phyloP scores from a whole-genome alignment of 1,284 basidiomycete species.

The Cryptococcus maquisensis region DNA sequence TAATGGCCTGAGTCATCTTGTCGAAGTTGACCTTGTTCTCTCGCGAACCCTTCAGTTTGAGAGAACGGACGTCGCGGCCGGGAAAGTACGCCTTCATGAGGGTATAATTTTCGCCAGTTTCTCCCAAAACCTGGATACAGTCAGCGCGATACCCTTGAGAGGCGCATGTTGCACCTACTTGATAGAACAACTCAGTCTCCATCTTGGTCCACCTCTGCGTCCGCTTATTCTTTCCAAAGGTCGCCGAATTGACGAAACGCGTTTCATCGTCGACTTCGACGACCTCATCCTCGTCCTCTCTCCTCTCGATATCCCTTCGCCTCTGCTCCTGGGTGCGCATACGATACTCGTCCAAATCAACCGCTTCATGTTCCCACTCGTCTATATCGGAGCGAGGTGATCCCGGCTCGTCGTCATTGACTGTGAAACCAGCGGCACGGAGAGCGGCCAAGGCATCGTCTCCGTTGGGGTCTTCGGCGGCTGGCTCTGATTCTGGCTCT shows the following conservation, averaged over 20 bases:
- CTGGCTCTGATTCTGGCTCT: no score
- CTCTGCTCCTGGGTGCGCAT: conserved; percentile 18
- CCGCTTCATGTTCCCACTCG: conserved; percentile 8
- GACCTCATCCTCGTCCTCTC: conserved; percentile 21
- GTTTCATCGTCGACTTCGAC: conserved; percentile 34
- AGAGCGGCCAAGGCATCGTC: conserved; percentile 11
- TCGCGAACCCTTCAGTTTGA: conserved; percentile 32
- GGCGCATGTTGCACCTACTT: conserved; percentile 18
- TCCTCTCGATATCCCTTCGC: not conserved
- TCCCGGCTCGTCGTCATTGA: conserved; percentile 3
- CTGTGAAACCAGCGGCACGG: conserved; percentile 8
- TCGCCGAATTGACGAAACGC: conserved; percentile 32
- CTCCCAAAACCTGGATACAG: conserved; percentile 28
- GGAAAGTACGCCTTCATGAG: conserved; percentile 44
- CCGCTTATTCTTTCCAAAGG: conserved; percentile 22
- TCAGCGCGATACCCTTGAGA: not conserved
- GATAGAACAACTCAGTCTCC: conserved; percentile 36
- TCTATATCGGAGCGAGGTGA: not conserved
- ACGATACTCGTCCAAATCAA: conserved; percentile 24
- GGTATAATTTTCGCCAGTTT: conserved; percentile 42
- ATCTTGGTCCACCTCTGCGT: conserved; percentile 28
- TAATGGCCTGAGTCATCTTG: conserved; percentile 34
- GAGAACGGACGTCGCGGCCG: conserved; percentile 29
- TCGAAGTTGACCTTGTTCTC: conserved; percentile 37
- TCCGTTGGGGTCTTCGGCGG: not conserved